These are phyloP conservation scores for Coemansia javaensis DNA, from an alignment of 192 early-diverging fungal genomes.

Conservation along the genomic window DNA sequence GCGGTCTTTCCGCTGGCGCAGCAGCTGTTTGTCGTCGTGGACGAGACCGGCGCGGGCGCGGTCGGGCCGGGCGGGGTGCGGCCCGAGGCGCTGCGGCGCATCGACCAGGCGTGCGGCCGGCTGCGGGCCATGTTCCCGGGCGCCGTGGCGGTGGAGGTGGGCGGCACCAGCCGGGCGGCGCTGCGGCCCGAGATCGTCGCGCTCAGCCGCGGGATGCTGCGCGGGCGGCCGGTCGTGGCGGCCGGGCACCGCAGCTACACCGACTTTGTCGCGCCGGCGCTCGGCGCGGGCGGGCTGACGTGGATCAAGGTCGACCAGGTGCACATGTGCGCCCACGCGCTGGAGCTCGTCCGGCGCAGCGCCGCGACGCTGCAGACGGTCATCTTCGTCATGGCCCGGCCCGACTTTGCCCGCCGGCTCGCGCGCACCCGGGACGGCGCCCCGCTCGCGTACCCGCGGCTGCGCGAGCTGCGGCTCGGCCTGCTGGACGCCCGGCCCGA, in stretches of 20 bases:
- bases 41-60: neutral
- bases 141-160: neutral
- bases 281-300: neutral
- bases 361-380: neutral
- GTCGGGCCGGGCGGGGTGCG: no score
- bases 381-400: neutral
- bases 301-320: neutral
- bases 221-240: neutral
- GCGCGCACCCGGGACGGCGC: neutral
- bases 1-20: no score
- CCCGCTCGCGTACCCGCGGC: neutral
- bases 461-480: neutral
- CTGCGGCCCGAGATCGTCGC: no score
- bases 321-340: neutral
- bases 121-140: neutral
- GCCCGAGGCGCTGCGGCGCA: neutral
- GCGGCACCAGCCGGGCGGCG: neutral
- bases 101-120: neutral
- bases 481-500: neutral
- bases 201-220: neutral
- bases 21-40: neutral
- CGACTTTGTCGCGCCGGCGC: neutral
- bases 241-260: neutral
- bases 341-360: neutral
- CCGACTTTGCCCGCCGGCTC: neutral